Evolutionary conservation across 352 stramenopile species (phyloP), one percentile per base, ranked within the genome.

Genomic region (Globisporangium cystogenes): DNA sequence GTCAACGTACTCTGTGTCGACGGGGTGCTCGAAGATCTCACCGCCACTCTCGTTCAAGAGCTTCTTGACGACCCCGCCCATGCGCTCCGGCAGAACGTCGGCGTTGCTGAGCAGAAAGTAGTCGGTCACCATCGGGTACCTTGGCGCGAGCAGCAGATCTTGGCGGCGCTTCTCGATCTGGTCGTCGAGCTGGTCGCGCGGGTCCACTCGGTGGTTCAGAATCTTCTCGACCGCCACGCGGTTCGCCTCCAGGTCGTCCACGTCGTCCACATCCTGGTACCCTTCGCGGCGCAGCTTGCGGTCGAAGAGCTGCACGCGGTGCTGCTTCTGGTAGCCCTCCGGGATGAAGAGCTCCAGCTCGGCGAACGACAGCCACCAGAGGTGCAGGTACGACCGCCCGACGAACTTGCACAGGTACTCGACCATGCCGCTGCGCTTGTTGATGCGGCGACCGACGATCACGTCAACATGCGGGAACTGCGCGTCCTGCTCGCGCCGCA

Each of bases 351-450:
- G 53, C 57, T 96, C 77, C 41, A 96, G 29, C 49, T 95, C 87
- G 31, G 85, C 73, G 55, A 94, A 95, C 50, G 81, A 91, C 29
- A 95, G 76, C 87, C 87, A 96, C 50, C 82, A 92, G 44, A 94
- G 55, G 49, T 96, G 87, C 59, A 96, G 67, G 51, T 94, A 95
- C 36, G 87, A 96, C 4, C 86, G 79, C 11, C 82, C 80, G 14
- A 87, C 65, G 48, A 95, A 95, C 55, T 96, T 96, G 75, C 78
- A 90, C 64, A 94, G 55, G 42, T 95, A 96, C 59, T 96, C 85
- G 24, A 84, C 66, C 21, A 74, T 58, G 14, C 83, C 82, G 2
- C 64, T 90, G 7, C 72, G 73, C 45, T 78, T 70, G 59, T 93
- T 92, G 40, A 92, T 80, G 2, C 86, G 82, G 26, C 86, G 82